Conservation (phyloP, 306 rosid species). For the Notholithocarpus densiflorus region DNA sequence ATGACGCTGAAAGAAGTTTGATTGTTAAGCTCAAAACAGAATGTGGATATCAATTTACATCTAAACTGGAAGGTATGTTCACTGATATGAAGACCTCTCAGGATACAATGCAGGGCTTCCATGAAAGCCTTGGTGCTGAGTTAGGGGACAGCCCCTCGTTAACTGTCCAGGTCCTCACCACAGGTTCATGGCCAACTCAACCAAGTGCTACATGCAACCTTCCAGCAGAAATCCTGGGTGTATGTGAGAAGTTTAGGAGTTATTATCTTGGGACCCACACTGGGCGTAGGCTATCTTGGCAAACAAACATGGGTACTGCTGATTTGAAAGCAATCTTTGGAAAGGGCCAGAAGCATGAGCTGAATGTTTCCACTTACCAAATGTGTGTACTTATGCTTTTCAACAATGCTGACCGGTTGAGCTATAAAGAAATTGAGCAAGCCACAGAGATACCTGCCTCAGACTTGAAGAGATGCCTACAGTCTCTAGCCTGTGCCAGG, state of each 20-base stretch:
- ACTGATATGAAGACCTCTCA: conserved; percentile 57
- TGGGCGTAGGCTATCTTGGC: conserved; percentile 59
- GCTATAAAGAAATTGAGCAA: conserved; percentile 53
- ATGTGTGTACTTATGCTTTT: conserved; percentile 61
- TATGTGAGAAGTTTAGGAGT: conserved; percentile 47
- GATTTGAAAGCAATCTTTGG: conserved; percentile 49
- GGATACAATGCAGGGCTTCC: conserved; percentile 47
- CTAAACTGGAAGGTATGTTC: conserved; percentile 55
- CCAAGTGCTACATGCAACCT: conserved; percentile 51
- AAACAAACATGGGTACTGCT: conserved; percentile 57
- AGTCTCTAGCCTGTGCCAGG: conserved; percentile 50
- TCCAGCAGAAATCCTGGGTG: conserved; percentile 38
- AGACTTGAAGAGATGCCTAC: conserved; percentile 56
- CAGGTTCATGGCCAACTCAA: conserved; percentile 62
- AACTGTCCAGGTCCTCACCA: conserved; percentile 53
- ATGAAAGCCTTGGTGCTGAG: conserved; percentile 31
- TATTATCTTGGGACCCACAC: conserved; percentile 52
- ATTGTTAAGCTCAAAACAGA: conserved; percentile 59
- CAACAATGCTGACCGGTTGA: conserved; percentile 39
- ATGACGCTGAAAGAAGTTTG: conserved; percentile 57
- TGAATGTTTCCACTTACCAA: conserved; percentile 57
- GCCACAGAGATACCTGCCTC: conserved; percentile 43
- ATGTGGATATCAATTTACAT: conserved; percentile 58
- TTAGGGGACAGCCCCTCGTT: conserved; percentile 40
- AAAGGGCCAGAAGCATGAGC: conserved; percentile 52